Percentiles rank a stretch among this genome's conserved stretches.
phyloP scores from a whole-genome alignment of 2,329 filamentous ascomycete genomes.

The Sarocladiaceae sp. region DNA sequence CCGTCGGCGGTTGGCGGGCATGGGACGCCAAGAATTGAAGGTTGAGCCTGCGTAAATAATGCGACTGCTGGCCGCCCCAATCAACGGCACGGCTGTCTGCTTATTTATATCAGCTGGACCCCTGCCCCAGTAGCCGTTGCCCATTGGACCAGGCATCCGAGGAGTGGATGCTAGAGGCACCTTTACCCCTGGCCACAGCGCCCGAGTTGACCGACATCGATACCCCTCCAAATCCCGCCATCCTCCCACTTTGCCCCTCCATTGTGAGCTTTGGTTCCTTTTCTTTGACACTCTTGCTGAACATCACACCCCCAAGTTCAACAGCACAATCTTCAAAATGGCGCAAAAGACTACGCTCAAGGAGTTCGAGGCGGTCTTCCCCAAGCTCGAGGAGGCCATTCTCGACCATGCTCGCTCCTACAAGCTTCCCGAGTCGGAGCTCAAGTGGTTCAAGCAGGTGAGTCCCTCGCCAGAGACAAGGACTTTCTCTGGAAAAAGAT shows the following conservation, averaged over 20 bases:
- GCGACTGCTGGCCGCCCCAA: no score
- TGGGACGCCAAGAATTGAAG: no score
- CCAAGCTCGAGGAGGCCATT: conserved; percentile 75
- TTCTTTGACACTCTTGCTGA: conserved; percentile 1
- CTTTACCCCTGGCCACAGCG: neutral
- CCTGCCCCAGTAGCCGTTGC: neutral
- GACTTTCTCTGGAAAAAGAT: neutral
- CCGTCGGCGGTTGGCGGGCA: no score
- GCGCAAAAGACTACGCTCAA: conserved; percentile 69
- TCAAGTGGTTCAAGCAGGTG: conserved; percentile 84
- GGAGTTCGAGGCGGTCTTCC: conserved; percentile 88
- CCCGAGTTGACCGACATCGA: neutral
- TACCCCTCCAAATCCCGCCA: neutral
- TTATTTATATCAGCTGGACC: neutral
- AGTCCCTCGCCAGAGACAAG: conserved; percentile 17
- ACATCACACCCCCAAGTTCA: neutral
- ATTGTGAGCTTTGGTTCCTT: neutral
- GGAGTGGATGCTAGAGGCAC: neutral
- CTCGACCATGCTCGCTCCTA: conserved; percentile 73
- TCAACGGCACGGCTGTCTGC: neutral
- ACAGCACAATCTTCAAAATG: conserved; percentile 33
- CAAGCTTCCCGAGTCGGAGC: conserved; percentile 72
- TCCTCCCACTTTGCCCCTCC: neutral
- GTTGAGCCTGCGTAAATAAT: no score
- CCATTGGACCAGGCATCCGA: neutral